phyloP scores from a whole-genome alignment of 306 rosid species.

The Sicyos edulis region DNA sequence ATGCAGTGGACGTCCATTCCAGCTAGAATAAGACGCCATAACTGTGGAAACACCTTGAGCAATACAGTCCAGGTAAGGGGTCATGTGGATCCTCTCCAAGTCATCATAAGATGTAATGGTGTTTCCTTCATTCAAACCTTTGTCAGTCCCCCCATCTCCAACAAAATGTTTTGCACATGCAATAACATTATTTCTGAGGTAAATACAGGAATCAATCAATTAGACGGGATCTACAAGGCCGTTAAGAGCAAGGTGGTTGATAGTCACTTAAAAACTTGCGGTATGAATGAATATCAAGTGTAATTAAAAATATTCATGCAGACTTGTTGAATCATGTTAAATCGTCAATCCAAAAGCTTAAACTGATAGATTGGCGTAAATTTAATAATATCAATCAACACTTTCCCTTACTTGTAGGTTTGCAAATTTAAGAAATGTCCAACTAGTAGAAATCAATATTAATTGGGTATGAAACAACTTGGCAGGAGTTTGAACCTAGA shows the following conservation, averaged over 20 bases:
- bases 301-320: neutral
- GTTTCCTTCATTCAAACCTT: conserved; percentile 77
- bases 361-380: too few relatives aligned
- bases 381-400: too few relatives aligned
- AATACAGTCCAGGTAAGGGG: conserved; percentile 82
- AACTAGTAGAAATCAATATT: too few relatives aligned
- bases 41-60: conserved; percentile 75
- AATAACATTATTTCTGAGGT: conserved; percentile 59
- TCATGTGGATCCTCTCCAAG: conserved; percentile 72
- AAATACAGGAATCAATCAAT: conserved; percentile 6
- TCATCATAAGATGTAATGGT: conserved; percentile 60
- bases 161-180: conserved; percentile 99
- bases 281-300: neutral
- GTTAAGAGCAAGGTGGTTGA: neutral
- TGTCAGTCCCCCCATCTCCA: conserved; percentile 84
- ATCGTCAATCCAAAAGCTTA: too few relatives aligned
- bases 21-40: conserved; percentile 84
- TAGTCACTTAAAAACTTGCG: neutral
- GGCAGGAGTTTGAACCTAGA: too few relatives aligned
- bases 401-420: too few relatives aligned
- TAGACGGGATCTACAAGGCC: neutral
- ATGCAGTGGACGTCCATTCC: conserved; percentile 72
- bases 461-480: too few relatives aligned
- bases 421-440: too few relatives aligned
- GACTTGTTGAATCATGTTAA: too few relatives aligned